Base-by-base conservation (phyloP, 1,139 yeast species). In the Fermentozyma sake region DNA sequence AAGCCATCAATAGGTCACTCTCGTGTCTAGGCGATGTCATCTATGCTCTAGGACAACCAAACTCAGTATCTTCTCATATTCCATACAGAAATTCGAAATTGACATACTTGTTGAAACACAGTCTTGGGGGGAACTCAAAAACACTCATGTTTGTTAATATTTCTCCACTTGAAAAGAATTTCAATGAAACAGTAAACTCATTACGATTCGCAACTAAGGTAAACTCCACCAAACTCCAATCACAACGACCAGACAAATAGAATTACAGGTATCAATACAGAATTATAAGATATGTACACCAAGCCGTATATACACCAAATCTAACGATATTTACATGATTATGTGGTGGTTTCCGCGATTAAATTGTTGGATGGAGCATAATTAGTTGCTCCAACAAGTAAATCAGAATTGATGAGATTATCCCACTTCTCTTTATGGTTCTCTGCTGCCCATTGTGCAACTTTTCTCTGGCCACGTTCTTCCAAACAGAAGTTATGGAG, bases 21-120 rank as follows among this genome's bases (percentile, higher is more conserved):
- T 84, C 96, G 37, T 74, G 89, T 32, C 66, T 91, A 15, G 96
- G 96, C 1, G 96, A 89, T 55, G 98, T 93, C 2, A 87, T 91
- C 5, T 68, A 76, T 39, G 79, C 95, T 1, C 64, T 93, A 25
- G 79, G 79, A 6, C 55, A 52, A 29, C 38, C 37, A 17, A 50
- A 56, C n/a, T 39, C 34, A 28, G 7, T 78, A 72, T 44, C 50
- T 71, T 7, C 78, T 11, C 79, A 74, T 45, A 52, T 73, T 7
- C 79, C 80, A 0, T 74, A 61, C 46, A 50, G 79, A 36, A 72
- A 73, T 45, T 71, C 77, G 6, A 72, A 72, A 52, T 62, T 91
- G 42, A 91, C 98, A 0, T 85, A 84, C 48, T 59, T 89, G 11
- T 61, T 91, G 36, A 93, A 87, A 46, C 77, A 85, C 48, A 86